Evolutionary conservation across 2,329 filamentous ascomycete species (phyloP).

Genomic region (Aureobasidium sp.): DNA sequence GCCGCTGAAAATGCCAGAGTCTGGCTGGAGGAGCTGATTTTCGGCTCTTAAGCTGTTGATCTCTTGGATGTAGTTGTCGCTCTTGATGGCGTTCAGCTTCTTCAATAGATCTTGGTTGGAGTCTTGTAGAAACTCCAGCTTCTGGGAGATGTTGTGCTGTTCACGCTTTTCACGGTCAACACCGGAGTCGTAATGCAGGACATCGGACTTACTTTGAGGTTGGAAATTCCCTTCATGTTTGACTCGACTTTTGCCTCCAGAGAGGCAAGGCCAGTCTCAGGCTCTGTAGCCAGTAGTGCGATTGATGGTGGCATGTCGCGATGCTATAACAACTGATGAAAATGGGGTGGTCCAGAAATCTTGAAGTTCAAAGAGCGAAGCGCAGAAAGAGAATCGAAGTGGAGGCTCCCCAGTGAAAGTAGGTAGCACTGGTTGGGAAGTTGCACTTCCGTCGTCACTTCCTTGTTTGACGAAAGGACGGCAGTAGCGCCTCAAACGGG

Average conservation of each 20-base stretch:
- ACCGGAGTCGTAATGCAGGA: neutral
- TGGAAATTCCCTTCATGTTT: neutral
- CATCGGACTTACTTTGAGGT: neutral
- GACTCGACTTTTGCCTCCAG: neutral
- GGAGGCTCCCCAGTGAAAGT: neutral
- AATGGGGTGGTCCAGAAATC: neutral
- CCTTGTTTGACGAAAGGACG: neutral
- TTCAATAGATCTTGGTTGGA: neutral
- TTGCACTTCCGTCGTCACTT: neutral
- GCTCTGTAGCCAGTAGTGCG: neutral
- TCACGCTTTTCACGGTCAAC: neutral
- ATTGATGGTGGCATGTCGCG: neutral
- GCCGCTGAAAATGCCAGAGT: neutral
- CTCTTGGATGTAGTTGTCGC: neutral
- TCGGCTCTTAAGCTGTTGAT: conserved; percentile 2
- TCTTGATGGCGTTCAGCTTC: conserved; percentile 1
- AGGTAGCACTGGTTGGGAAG: neutral
- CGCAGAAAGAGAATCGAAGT: neutral
- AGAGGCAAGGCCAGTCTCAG: neutral
- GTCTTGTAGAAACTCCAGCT: neutral
- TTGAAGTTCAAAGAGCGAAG: neutral
- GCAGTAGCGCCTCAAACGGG: neutral
- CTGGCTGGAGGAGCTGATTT: neutral
- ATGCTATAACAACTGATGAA: neutral
- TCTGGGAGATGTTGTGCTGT: neutral